Base-by-base conservation (phyloP, 2,329 filamentous ascomycete genomes). In the Aureobasidium subglaciale region DNA sequence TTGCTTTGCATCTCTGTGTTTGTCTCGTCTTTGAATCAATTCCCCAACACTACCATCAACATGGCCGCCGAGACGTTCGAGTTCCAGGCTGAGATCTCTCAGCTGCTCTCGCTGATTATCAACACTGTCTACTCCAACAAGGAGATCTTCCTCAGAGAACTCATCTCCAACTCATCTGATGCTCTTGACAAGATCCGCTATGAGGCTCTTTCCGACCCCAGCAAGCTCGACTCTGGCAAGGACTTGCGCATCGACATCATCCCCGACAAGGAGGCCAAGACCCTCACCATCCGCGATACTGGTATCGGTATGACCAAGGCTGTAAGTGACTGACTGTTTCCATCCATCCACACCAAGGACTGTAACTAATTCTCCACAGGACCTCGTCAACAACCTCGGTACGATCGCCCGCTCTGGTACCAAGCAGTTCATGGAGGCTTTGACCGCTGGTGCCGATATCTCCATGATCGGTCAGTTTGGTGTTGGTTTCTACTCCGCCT, bases 71-170 rank as follows among this genome's bases (percentile, higher is more conserved):
- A 97, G 82, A 96, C 91, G 67, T 99, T 99, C 81, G 92, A 97
- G 87, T 99, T 97, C 83, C 93, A 99, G 87, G 93, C 93, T 87
- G 93, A 99, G 88, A 99, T 99, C 75, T 97, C 92, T 88, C 93
- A 99, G 89, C 89, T 99, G 65, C 88, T 99, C 73, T 90, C 87
- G 67, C 88, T 99, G 75, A 99, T 99, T 79, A 99, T 99, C 85
- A 99, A 99, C 88, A 97, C 93, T 65, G 93, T 99, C 81, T 99
- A 97, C 84, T 96, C 91, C 68, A 99, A 99, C 87, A 99, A 99
- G 84, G 93, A 97, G 80, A 97, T 99, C 74, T 99, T 99, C 86
- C 80, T 99, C 70, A 83, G 93, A 87, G 93, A 99, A 80, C 74
- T 99, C 68, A 89, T 99, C 71, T 97, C 93, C 79, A 99, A 99